Conservation (phyloP, 208 protist genomes). For the Leishmania lainsoni region DNA sequence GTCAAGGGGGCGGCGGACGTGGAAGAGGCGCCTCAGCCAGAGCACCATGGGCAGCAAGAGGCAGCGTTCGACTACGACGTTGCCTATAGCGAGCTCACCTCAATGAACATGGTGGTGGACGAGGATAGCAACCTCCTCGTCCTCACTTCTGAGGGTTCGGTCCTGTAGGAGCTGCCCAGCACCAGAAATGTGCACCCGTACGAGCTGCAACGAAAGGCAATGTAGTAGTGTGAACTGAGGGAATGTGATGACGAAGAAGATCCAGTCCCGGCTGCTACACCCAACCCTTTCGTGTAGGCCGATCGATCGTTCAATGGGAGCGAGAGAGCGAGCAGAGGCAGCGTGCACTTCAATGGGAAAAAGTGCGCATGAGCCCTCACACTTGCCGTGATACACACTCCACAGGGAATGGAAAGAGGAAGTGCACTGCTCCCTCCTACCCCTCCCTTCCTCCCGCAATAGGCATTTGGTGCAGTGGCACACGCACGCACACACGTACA, state of each 20-base stretch:
- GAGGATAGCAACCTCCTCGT: neutral
- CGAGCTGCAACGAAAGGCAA: neutral
- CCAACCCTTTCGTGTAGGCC: constrained; percentile 37
- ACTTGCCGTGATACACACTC: neutral
- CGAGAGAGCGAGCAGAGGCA: neutral
- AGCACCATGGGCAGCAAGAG: too few species aligned
- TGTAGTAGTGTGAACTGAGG: neutral
- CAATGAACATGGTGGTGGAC: neutral
- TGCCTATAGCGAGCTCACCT: too few species aligned
- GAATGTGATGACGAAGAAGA: constrained; percentile 24
- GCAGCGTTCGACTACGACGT: too few species aligned
- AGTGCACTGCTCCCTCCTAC: neutral
- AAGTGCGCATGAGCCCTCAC: neutral
- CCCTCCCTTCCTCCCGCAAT: neutral
- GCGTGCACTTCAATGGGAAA: neutral
- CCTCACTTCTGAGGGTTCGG: neutral
- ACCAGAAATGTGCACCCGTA: neutral
- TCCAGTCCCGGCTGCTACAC: constrained; percentile 23
- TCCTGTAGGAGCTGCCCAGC: constrained; percentile 8
- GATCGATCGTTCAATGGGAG: neutral
- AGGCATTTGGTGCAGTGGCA: neutral
- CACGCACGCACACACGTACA: neutral
- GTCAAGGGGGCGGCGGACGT: neutral
- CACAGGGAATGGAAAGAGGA: neutral
- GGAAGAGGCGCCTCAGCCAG: neutral